These are phyloP conservation scores for Fistulinella staudtii DNA, from an alignment of 1,284 basidiomycete species.

Conservation along the genomic window DNA sequence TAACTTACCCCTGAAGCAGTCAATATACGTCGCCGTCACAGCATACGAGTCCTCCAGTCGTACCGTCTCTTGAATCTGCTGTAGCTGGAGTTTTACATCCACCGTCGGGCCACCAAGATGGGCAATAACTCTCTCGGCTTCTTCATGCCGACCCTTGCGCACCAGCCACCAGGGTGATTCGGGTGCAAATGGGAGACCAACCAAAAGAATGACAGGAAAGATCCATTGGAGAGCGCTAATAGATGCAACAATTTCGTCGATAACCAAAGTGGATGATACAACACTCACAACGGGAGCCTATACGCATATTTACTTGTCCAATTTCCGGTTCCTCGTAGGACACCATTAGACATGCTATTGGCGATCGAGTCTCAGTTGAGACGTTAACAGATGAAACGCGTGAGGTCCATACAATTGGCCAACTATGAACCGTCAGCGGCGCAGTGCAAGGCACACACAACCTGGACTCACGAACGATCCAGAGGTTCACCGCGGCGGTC, in stretches of 20 bases:
- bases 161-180: constrained; percentile 65
- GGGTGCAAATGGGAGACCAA: constrained; percentile 41
- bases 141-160: constrained; percentile 47
- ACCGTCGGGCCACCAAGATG: constrained; percentile 31
- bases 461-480: constrained; percentile 22
- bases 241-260: neutral
- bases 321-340: constrained; percentile 23
- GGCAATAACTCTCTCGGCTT: constrained; percentile 46
- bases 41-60: constrained; percentile 30
- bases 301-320: constrained; percentile 25
- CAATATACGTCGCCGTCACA: constrained; percentile 18
- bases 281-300: constrained; percentile 26
- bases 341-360: constrained; percentile 26
- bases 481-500: constrained; percentile 29
- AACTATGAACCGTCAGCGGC: constrained; percentile 9
- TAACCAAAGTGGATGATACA: neutral
- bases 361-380: neutral
- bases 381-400: neutral
- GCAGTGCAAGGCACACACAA: neutral
- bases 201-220: constrained; percentile 25
- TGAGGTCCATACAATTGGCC: constrained; percentile 23
- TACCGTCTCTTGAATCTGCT: constrained; percentile 29
- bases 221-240: constrained; percentile 29
- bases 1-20: constrained; percentile 30
- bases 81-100: constrained; percentile 16